Conservation (phyloP, 768 basidiomycete genomes). For the Calocera cornea region DNA sequence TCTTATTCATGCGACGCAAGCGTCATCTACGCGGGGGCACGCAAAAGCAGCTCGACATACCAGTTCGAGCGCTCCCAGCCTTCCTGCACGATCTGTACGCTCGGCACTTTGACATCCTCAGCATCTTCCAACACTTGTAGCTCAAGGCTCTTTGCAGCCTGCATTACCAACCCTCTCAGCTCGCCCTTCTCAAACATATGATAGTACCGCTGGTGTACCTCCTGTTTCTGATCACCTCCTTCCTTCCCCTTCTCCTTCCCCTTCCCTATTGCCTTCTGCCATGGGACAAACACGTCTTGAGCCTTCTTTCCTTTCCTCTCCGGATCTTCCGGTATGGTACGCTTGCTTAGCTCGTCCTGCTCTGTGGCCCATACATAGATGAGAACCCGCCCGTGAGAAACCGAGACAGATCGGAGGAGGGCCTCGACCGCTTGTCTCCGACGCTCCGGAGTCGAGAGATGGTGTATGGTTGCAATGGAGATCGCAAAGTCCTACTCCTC, state of each 20-base stretch:
- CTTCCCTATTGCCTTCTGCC: conserved; percentile 27
- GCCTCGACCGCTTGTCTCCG: conserved; percentile 59
- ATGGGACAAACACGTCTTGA: conserved; percentile 81
- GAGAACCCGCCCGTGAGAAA: conserved; percentile 59
- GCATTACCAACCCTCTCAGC: conserved; percentile 42
- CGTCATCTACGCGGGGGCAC: neutral
- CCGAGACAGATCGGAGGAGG: conserved; percentile 50
- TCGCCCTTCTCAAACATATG: conserved; percentile 88
- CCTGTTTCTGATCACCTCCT: conserved; percentile 13
- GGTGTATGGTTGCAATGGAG: conserved; percentile 95
- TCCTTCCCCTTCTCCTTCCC: neutral
- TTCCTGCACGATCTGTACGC: conserved; percentile 55
- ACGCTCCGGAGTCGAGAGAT: conserved; percentile 68
- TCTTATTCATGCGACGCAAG: neutral
- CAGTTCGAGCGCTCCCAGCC: conserved; percentile 86
- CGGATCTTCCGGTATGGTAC: conserved; percentile 35
- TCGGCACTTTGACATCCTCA: conserved; percentile 17
- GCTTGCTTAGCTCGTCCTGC: conserved; percentile 74
- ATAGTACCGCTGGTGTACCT: conserved; percentile 79
- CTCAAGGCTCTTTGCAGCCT: conserved; percentile 48
- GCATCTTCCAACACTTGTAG: conserved; percentile 30
- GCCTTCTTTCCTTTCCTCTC: conserved; percentile 26
- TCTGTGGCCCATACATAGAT: conserved; percentile 97
- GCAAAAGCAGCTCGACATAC: conserved; percentile 55
- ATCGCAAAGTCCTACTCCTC: conserved; percentile 78